Conservation (phyloP, 1,139 yeast genomes). For the Sugiyamaella sp. region DNA sequence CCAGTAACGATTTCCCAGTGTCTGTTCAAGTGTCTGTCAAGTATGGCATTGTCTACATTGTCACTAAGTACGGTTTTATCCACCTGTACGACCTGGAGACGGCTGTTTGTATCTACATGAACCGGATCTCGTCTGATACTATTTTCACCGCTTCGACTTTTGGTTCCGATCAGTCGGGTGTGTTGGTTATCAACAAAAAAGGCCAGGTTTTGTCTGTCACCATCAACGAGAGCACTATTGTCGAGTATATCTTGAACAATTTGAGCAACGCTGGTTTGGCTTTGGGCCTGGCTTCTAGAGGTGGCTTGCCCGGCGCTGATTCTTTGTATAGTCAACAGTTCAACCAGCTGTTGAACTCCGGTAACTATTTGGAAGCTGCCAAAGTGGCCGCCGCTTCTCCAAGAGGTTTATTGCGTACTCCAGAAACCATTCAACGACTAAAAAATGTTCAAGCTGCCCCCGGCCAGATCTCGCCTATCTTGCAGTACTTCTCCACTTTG, state of each 20-base stretch:
- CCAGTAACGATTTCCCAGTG: slow-evolving; percentile 95
- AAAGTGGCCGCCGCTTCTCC: slow-evolving; percentile 96
- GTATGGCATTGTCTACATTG: slow-evolving; percentile 83
- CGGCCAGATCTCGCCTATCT: slow-evolving; percentile 91
- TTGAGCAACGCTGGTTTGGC: slow-evolving; percentile 87
- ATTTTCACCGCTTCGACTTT: slow-evolving; percentile 87
- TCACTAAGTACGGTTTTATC: slow-evolving; percentile 95
- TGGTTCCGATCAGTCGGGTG: slow-evolving; percentile 66
- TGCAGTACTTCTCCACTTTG: slow-evolving; percentile 89
- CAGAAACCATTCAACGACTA: slow-evolving; percentile 90
- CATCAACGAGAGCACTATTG: slow-evolving; percentile 78
- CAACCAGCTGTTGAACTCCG: slow-evolving; percentile 78
- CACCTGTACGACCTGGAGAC: slow-evolving; percentile 94
- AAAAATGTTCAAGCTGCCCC: slow-evolving; percentile 93
- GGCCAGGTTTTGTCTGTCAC: slow-evolving; percentile 97
- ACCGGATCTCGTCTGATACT: slow-evolving; percentile 95
- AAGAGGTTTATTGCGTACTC: slow-evolving; percentile 79
- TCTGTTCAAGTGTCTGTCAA: slow-evolving; percentile 83
- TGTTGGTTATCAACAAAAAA: slow-evolving; percentile 88
- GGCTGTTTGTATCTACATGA: slow-evolving; percentile 90
- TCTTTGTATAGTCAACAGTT: slow-evolving; percentile 89
- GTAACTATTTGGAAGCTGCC: slow-evolving; percentile 91
- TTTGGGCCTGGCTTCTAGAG: slow-evolving; percentile 86
- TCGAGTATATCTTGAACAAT: slow-evolving; percentile 87
- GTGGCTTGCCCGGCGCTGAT: slow-evolving; percentile 97